Evolutionary conservation across 306 rosid species (phyloP), one percentile per base, ranked within the genome.

Genomic region (Inga oerstediana): DNA sequence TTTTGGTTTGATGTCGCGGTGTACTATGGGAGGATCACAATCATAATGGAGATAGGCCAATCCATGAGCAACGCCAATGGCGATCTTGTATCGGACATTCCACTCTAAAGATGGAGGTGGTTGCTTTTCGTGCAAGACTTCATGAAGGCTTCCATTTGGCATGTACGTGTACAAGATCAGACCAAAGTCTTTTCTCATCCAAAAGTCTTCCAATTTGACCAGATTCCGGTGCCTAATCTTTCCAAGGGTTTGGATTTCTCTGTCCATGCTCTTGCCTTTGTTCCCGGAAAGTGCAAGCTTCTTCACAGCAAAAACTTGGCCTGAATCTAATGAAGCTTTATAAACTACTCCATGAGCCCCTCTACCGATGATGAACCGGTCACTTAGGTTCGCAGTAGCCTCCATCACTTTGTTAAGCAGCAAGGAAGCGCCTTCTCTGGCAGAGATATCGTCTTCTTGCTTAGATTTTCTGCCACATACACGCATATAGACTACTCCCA

Each of bases 261-360:
- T 91, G 3, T 83, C 62, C 99, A 95, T 89, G 83, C 92, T 86
- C 79, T 84, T 88, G 67, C 85, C 82, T 80, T 70, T 87, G 86
- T 85, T 88, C 15, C 87, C 90, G 1, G 71, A 73, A 81, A 86
- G 89, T 67, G 66, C 87, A 64, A 95, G 75, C 91, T 92, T 93
- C 89, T 95, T 95, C 59, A 90, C 88, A 9, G 97, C 98, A 84
- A 69, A 92, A 79, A 78, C 87, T 64, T 79, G 61, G 81, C 86
- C 81, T 20, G 91, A 84, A 71, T 81, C 84, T 34, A 90, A 46
- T 17, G 76, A 54, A 67, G 94, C 98, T 87, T 88, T 92, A 59
- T 95, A 95, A 52, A 95, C 97, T 58, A 87, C 84, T 86, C 98
- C 98, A 73, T 95, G 98, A 15, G 94, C 93, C 84, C 98, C 98